These are phyloP conservation scores for Aspergillus tamarii DNA, from an alignment of 2,329 filamentous ascomycete genomes.

Conservation along the genomic window DNA sequence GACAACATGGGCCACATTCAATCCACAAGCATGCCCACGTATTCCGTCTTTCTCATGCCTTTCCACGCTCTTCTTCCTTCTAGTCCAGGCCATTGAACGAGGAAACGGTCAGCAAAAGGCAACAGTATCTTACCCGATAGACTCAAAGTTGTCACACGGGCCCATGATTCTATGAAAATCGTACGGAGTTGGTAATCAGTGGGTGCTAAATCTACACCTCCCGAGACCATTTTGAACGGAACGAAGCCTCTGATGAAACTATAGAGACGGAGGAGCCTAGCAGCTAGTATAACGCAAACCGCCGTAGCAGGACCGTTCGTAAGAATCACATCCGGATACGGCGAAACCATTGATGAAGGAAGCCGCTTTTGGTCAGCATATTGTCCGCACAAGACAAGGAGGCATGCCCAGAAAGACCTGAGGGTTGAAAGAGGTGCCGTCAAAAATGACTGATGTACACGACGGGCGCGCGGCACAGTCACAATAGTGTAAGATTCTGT, in stretches of 20 bases:
- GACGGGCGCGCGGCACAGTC: constrained; percentile 73
- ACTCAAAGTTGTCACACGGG: constrained; percentile 79
- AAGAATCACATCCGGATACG: constrained; percentile 74
- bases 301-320: constrained; percentile 89
- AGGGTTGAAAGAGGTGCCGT: constrained; percentile 73
- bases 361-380: constrained; percentile 37
- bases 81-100: constrained; percentile 78
- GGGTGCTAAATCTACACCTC: constrained; percentile 30
- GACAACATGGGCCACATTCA: constrained; percentile 20
- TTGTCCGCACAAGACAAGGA: constrained; percentile 56
- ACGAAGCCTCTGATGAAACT: constrained; percentile 27
- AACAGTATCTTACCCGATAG: constrained; percentile 79
- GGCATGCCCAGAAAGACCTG: constrained; percentile 65
- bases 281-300: constrained; percentile 70
- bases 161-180: constrained; percentile 92
- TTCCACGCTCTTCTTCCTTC: constrained; percentile 49
- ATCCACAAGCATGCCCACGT: constrained; percentile 42
- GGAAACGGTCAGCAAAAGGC: constrained; percentile 72
- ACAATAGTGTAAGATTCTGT: constrained; percentile 62
- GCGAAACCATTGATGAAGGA: constrained; percentile 27
- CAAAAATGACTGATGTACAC: constrained; percentile 77
- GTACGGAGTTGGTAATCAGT: constrained; percentile 64
- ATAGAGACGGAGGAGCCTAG: constrained; percentile 59
- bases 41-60: constrained; percentile 43
- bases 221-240: constrained; percentile 8